Evolutionary conservation across 73 alveolate species (phyloP).

Genomic region (Stentor roeselii): DNA sequence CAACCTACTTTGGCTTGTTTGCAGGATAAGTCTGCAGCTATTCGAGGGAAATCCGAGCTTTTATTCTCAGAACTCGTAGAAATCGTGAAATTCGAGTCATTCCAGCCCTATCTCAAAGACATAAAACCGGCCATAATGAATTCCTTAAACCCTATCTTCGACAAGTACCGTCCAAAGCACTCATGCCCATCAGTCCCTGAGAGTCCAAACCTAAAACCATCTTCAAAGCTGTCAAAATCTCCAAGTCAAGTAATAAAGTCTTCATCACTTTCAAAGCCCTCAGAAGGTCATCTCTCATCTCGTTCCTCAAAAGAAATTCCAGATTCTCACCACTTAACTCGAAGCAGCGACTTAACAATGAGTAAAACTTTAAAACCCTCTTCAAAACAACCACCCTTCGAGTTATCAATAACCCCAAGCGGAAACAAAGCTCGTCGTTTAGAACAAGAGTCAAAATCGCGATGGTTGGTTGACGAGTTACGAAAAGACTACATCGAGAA

Average conservation of each 20-base stretch:
- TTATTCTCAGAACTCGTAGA: conserved; percentile 56
- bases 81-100: conserved; percentile 32
- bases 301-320: background rate
- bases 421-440: conserved; percentile 76
- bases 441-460: conserved; percentile 65
- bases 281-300: background rate
- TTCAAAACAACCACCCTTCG: background rate
- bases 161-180: background rate
- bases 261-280: background rate
- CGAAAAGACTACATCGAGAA: conserved; percentile 68
- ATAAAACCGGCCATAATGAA: conserved; percentile 73
- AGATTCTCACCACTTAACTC: too few relatives aligned
- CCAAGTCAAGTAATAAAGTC: background rate
- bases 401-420: conserved; percentile 8
- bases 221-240: background rate
- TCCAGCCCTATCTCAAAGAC: conserved; percentile 42
- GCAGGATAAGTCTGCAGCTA: conserved; percentile 70
- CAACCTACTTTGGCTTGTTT: conserved; percentile 63
- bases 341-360: background rate
- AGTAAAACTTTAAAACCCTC: background rate
- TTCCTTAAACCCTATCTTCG: background rate
- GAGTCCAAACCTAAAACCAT: too few relatives aligned
- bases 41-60: conserved; percentile 73
- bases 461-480: conserved; percentile 63
- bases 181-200: background rate